Evolutionary conservation across 2,329 filamentous ascomycete genomes (phyloP).

Genomic region (Neocucurbitaria cava): DNA sequence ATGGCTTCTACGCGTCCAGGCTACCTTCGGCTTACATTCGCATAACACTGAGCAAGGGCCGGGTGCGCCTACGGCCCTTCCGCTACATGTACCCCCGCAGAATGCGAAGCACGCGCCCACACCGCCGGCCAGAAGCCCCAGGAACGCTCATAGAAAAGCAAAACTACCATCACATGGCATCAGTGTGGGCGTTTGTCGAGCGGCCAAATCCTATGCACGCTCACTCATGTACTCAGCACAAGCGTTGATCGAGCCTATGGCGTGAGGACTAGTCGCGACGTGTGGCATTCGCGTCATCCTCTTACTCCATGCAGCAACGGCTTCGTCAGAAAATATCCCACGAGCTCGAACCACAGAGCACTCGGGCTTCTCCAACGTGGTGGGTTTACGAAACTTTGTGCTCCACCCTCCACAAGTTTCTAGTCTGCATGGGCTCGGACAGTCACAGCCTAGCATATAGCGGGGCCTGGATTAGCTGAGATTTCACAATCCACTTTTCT

Average conservation of each 20-base stretch:
- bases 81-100: conserved; percentile 32
- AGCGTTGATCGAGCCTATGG: conserved; percentile 17
- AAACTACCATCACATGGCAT: conserved; percentile 17
- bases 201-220: conserved; percentile 21
- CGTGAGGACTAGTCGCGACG: conserved; percentile 9
- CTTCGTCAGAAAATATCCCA: conserved; percentile 29
- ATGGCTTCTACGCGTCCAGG: conserved; percentile 18
- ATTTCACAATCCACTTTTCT: conserved; percentile 24
- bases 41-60: conserved; percentile 9
- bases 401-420: conserved; percentile 24
- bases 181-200: conserved; percentile 7
- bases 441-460: conserved; percentile 19
- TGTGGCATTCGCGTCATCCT: conserved; percentile 25
- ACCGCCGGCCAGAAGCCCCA: conserved; percentile 27
- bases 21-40: conserved; percentile 41
- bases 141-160: conserved; percentile 20
- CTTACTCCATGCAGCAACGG: conserved; percentile 23
- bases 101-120: conserved; percentile 27
- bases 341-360: conserved; percentile 30
- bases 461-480: conserved; percentile 23
- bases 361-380: conserved; percentile 33
- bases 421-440: conserved; percentile 21
- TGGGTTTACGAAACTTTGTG: conserved; percentile 21
- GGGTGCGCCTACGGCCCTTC: conserved; percentile 19
- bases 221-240: conserved; percentile 8